Conservation (phyloP, 768 basidiomycete genomes). For the Roridomyces roridus region DNA sequence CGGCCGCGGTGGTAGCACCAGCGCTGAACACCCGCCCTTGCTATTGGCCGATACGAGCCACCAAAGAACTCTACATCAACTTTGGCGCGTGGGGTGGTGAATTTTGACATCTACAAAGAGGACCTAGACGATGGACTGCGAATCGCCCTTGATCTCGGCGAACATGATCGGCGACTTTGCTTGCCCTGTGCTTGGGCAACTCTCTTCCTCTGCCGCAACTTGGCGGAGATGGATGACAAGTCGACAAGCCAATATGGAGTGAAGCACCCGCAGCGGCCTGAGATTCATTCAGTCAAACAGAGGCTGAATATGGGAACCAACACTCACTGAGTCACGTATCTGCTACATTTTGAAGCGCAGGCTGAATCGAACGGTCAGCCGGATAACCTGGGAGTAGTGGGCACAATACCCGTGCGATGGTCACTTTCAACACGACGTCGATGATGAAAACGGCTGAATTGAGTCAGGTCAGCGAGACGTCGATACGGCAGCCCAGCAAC, state of each 20-base stretch:
- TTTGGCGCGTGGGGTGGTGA: too few species aligned
- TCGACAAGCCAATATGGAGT: conserved; percentile 12
- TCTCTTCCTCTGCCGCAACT: not conserved
- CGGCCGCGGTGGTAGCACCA: too few species aligned
- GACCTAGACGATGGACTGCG: not conserved
- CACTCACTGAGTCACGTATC: not conserved
- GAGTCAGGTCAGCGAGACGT: not conserved
- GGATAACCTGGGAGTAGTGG: too few species aligned
- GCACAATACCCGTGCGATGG: not conserved
- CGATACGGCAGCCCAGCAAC: not conserved
- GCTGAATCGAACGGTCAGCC: not conserved
- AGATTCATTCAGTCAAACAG: not conserved
- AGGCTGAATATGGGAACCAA: not conserved
- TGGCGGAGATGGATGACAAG: conserved; percentile 14
- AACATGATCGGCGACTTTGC: not conserved
- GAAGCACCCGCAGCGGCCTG: conserved; percentile 11
- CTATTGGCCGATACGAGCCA: too few species aligned
- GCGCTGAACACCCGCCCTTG: too few species aligned
- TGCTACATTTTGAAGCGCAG: not conserved
- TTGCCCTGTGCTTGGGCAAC: too few species aligned
- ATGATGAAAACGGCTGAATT: not conserved
- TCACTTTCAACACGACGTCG: not conserved
- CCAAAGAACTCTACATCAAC: too few species aligned
- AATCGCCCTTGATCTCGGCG: not conserved
- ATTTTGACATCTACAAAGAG: too few species aligned